phyloP scores from a whole-genome alignment of 1,139 yeast species.

The Zygosaccharomyces pseudobailii region DNA sequence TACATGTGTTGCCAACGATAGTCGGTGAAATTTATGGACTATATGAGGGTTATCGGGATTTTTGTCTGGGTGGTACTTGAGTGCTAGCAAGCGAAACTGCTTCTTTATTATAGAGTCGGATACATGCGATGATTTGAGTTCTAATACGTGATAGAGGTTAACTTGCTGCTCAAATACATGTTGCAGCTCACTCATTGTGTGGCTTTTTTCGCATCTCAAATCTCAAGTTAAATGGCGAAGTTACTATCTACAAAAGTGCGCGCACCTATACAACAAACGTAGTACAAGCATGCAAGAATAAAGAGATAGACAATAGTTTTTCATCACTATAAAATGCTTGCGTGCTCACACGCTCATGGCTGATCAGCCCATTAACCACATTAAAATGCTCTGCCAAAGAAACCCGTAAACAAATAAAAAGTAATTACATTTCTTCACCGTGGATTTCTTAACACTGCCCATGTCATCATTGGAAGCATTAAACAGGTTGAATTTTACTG shows the following conservation, averaged over 20 bases:
- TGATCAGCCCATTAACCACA: conserved; percentile 47
- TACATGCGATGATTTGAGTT: conserved; percentile 7
- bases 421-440: conserved; percentile 78
- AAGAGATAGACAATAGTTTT: not conserved
- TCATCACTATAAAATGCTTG: not conserved
- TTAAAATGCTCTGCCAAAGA: conserved; percentile 61
- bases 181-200: not conserved
- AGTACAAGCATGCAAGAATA: not conserved
- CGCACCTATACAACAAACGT: not conserved
- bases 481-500: conserved; percentile 71
- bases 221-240: not conserved
- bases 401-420: conserved; percentile 84
- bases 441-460: conserved; percentile 56
- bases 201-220: not conserved
- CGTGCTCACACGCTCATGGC: not conserved
- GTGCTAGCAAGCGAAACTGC: conserved; percentile 82
- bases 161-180: conserved; percentile 5
- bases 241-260: not conserved
- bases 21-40: conserved; percentile 52
- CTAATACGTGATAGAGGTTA: conserved; percentile 23
- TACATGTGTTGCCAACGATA: conserved; percentile 59
- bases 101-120: conserved; percentile 54
- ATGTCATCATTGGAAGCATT: conserved; percentile 52
- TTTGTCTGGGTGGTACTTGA: conserved; percentile 88
- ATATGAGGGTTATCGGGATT: conserved; percentile 70